phyloP scores from a whole-genome alignment of 139 green algal species.

The Closterium sp. region DNA sequence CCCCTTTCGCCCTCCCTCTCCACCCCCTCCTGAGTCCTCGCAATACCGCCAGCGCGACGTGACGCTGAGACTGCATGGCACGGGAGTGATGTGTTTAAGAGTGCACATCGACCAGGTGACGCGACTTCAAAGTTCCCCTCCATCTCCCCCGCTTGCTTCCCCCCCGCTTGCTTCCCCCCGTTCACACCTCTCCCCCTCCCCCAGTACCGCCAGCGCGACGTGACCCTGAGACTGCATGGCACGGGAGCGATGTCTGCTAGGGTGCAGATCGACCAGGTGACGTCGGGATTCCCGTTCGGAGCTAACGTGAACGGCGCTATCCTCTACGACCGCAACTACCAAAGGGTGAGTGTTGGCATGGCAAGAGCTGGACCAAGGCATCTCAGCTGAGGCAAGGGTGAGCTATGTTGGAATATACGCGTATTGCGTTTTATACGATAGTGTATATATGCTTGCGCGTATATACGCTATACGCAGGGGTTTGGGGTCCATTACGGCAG shows the following conservation, averaged over 20 bases:
- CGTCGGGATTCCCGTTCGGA: constrained; percentile 33
- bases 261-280: constrained; percentile 18
- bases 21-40: neutral
- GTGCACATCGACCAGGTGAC: constrained; percentile 20
- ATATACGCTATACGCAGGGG: too few species aligned
- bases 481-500: too few species aligned
- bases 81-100: neutral
- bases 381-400: neutral
- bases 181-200: neutral
- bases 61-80: neutral
- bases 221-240: neutral
- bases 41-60: constrained; percentile 11
- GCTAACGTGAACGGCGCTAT: neutral
- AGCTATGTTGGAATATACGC: neutral
- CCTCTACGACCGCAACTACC: neutral
- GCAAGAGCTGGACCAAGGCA: neutral
- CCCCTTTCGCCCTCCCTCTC: neutral
- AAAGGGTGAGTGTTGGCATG: neutral
- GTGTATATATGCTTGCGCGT: too few species aligned
- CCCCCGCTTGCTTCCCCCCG: too few species aligned
- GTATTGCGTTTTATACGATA: too few species aligned
- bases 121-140: too few species aligned
- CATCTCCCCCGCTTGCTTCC: too few species aligned
- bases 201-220: constrained; percentile 1
- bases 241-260: neutral